Evolutionary conservation across 495 filamentous ascomycete species (phyloP).

Genomic region (Penicillium diatomitis): DNA sequence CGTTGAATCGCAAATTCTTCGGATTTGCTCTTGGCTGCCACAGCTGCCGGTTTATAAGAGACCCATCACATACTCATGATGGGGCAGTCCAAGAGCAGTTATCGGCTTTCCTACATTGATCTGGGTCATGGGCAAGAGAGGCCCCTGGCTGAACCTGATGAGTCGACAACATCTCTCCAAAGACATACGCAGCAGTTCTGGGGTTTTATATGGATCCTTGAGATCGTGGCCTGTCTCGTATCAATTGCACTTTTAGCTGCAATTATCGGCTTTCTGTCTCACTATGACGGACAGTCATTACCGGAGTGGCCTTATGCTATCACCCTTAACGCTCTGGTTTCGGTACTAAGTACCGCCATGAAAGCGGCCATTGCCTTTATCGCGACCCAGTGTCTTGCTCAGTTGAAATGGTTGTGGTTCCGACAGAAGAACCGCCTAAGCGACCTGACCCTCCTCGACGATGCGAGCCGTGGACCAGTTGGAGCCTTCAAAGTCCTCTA

Average conservation of each 20-base stretch:
- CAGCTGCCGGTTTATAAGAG: too few species aligned
- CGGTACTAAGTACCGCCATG: slow-evolving; percentile 33
- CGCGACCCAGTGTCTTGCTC: slow-evolving; percentile 30
- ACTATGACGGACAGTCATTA: neutral
- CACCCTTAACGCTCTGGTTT: slow-evolving; percentile 39
- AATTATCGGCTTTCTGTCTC: neutral
- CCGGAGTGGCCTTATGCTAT: slow-evolving; percentile 36
- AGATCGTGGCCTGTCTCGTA: neutral
- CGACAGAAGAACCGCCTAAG: slow-evolving; percentile 26
- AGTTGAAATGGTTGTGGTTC: slow-evolving; percentile 45
- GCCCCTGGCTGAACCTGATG: too few species aligned
- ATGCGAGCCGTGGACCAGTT: slow-evolving; percentile 30
- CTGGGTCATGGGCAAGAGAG: too few species aligned
- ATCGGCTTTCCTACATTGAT: too few species aligned
- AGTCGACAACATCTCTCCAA: too few species aligned
- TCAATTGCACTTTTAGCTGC: neutral
- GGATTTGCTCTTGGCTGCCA: too few species aligned
- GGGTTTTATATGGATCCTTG: too few species aligned
- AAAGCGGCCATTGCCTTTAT: slow-evolving; percentile 33
- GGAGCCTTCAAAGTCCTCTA: slow-evolving; percentile 26
- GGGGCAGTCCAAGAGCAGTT: too few species aligned
- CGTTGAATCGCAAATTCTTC: too few species aligned
- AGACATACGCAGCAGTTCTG: too few species aligned
- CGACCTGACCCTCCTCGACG: slow-evolving; percentile 36
- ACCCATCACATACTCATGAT: too few species aligned